Conservation (phyloP, 1,284 basidiomycete genomes). For the Ganoderma lingzhi region DNA sequence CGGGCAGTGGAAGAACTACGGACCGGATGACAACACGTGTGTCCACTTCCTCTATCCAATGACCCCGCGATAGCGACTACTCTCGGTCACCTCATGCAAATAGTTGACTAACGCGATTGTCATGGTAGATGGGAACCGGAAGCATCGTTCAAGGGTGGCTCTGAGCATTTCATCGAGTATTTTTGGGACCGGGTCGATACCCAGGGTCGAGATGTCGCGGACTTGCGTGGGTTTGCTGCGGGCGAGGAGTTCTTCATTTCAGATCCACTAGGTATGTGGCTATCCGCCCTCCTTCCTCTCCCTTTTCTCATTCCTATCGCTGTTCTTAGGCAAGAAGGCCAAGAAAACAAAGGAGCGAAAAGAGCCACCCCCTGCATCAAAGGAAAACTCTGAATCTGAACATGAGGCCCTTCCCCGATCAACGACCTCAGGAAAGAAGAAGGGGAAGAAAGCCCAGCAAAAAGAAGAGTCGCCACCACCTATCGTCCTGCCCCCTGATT, state of each 20-base stretch:
- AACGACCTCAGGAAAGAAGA: slow-evolving; percentile 6
- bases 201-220: slow-evolving; percentile 57
- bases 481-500: slow-evolving; percentile 17
- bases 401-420: slow-evolving; percentile 5
- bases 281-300: slow-evolving; percentile 3
- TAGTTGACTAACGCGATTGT: background rate
- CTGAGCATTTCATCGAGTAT: slow-evolving; percentile 60
- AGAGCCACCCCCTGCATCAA: slow-evolving; percentile 10
- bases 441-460: slow-evolving; percentile 17
- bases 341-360: slow-evolving; percentile 9
- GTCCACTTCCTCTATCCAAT: slow-evolving; percentile 40
- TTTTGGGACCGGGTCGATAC: slow-evolving; percentile 69
- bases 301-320: background rate
- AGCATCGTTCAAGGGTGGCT: slow-evolving; percentile 62
- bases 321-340: slow-evolving; percentile 23
- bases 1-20: slow-evolving; percentile 74
- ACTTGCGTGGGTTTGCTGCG: slow-evolving; percentile 57
- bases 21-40: slow-evolving; percentile 69
- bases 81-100: background rate
- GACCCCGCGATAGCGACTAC: background rate
- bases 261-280: slow-evolving; percentile 63
- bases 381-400: slow-evolving; percentile 30
- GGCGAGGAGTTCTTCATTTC: slow-evolving; percentile 63
- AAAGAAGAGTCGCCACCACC: slow-evolving; percentile 14
- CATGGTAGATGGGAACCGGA: slow-evolving; percentile 70